Base-by-base conservation (phyloP, 768 basidiomycete species). In the Lentinula guzmanii region DNA sequence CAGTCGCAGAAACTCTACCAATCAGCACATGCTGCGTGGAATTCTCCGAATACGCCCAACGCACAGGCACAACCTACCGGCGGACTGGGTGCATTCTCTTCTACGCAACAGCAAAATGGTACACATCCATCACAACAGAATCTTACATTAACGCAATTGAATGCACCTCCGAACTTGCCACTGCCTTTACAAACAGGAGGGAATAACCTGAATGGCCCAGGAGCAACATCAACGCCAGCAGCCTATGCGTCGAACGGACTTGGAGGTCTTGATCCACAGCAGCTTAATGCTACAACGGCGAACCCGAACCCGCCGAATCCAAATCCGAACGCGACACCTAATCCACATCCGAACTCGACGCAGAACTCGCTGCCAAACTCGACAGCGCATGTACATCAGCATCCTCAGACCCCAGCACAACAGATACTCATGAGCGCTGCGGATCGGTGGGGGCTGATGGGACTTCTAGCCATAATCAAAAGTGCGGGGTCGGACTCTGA, bases 361-460 rank as follows among this genome's bases (percentile, higher is more conserved):
- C 53, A 64, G 43, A 65, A 70, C 15, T 61, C 76, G 65, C 52
- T 75, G 42, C 74, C 69, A 62, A 57, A 66, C 37, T 69, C 77
- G 61, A 70, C 72, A 67, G 68, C 75, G 46, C 75, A 75, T 53
- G 62, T 70, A 43, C 77, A 73, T 68, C 83, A 79, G 64, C 82
- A 82, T 73, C 89, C 92, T 62, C 90, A 92, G 71, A 93, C 92
- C 48, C 94, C 95, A 1, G 93, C 93, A 50, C 92, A 97, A 71
- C 95, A 98, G 74, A 85, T 98, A 15, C 82, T 97, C 45, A 85
- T 91, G 66, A 91, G 88, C 64, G 93, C 95, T 1, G 95, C 95
- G 43, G 95, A 98, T 74, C 83, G 93, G 70, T 98, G 95, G 94
- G 95, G 95, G 3, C 79, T 98, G 15, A 71, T 95, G 52, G 93